Percentiles rank a stretch among this genome's conserved stretches.
Evolutionary conservation across 768 basidiomycete genomes (phyloP).

Genomic region (Podaxis pistillaris): DNA sequence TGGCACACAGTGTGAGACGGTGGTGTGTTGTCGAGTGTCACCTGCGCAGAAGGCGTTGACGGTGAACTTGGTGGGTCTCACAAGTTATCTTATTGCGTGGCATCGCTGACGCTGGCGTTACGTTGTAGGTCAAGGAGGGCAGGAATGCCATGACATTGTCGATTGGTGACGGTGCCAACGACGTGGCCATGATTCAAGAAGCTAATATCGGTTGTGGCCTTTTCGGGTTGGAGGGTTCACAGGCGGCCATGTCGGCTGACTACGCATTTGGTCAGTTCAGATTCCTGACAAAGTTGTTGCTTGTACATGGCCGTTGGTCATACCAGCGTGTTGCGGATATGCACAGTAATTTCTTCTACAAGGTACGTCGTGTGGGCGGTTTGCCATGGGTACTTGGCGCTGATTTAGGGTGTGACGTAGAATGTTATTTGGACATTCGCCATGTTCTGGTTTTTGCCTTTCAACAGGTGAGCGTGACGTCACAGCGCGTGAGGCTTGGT

Average conservation of each 20-base stretch:
- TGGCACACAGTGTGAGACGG: slow-evolving; percentile 95
- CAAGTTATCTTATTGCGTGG: slow-evolving; percentile 3
- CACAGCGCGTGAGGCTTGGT: background rate
- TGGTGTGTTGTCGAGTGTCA: slow-evolving; percentile 97
- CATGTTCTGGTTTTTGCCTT: slow-evolving; percentile 93
- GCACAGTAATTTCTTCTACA: slow-evolving; percentile 99
- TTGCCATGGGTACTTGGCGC: background rate
- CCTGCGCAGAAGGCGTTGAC: slow-evolving; percentile 98
- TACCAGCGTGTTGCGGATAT: slow-evolving; percentile 96
- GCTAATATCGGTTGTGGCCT: slow-evolving; percentile 97
- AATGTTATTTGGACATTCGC: slow-evolving; percentile 93
- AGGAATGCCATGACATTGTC: slow-evolving; percentile 94
- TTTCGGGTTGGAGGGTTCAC: slow-evolving; percentile 92
- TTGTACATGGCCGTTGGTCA: slow-evolving; percentile 97
- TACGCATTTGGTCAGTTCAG: slow-evolving; percentile 98
- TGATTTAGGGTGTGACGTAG: slow-evolving; percentile 32
- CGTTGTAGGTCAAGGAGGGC: slow-evolving; percentile 86
- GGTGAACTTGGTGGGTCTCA: slow-evolving; percentile 73
- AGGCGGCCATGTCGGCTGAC: slow-evolving; percentile 98
- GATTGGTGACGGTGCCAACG: slow-evolving; percentile 97
- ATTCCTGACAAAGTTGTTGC: slow-evolving; percentile 84
- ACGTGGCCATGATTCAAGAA: slow-evolving; percentile 99
- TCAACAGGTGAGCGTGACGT: slow-evolving; percentile 60
- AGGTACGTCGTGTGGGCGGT: slow-evolving; percentile 47
- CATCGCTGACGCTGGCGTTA: background rate